Base-by-base conservation (phyloP, 78 protist genomes). In the Dictyostelium purpureum region DNA sequence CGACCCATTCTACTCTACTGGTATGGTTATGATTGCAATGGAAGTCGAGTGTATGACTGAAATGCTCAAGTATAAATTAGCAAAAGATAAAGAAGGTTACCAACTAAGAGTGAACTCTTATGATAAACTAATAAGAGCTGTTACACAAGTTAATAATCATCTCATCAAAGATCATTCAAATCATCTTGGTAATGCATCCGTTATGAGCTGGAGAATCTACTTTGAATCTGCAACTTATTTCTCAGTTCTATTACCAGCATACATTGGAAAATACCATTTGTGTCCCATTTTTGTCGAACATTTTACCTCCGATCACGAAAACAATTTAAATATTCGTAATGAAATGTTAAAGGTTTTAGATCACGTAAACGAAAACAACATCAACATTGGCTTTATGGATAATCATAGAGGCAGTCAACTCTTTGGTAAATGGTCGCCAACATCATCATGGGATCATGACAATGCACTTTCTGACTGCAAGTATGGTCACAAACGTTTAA, bases 251-350 rank as follows among this genome's bases (percentile, higher is more conserved):
- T 35, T 85, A 24, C 92, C 92, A 0, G 80, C 82, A 0, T 85
- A 85, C 49, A 70, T 85, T 59, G 92, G 92, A 56, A 85, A 85
- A 35, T 85, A 85, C n/a, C 92, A 85, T 61, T 38, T 85, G 6
- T 85, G 92, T 45, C 92, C 92, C 1, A 10, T 59, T 0, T 85
- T 85, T 47, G 33, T 33, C 1, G 49, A 75, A 26, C 47, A 75
- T 28, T 51, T 75, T 24, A 7, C 56, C 0, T 9, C 6, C 2
- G 54, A 51, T n/a, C 67, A 54, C 16, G 92, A 85, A 31, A 56
- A 70, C 42, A 33, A 51, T n/a, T 45, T 85, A 2, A 76, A 45
- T 4, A 9, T 70, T 10, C 77, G 92, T 38, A 66, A 85, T 26
- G 56, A 77, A 26, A 5, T 85, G 6, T 70, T 85, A 12, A 31